Percentiles rank a stretch among this genome's conserved stretches.
Evolutionary conservation across 441 rosid genomes (phyloP).

Genomic region (Mallotus repandus): DNA sequence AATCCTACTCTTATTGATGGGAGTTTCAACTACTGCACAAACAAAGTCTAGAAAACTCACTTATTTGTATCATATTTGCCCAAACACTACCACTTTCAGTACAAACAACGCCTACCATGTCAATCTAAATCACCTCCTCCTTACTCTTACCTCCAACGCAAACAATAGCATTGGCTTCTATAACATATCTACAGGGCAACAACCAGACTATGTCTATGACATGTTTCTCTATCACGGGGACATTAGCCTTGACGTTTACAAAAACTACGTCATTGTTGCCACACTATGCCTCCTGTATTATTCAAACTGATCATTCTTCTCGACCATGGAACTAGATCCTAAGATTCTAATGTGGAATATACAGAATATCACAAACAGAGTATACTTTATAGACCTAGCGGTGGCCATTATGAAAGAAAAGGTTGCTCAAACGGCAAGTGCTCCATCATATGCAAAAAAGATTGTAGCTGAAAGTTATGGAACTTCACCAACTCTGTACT

Average conservation of each 20-base stretch:
- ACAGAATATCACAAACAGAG: conserved; percentile 17
- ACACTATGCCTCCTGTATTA: conserved; percentile 35
- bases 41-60: neutral
- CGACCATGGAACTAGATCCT: neutral
- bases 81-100: conserved; percentile 18
- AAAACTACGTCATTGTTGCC: too few species aligned
- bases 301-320: conserved; percentile 26
- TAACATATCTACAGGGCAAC: neutral
- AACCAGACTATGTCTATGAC: too few species aligned
- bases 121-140: conserved; percentile 23
- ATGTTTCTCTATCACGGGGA: too few species aligned
- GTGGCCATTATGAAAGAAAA: neutral
- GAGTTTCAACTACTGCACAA: neutral
- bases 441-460: conserved; percentile 8
- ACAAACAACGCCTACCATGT: conserved; percentile 18
- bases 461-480: conserved; percentile 7
- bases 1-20: neutral
- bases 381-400: neutral
- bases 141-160: conserved; percentile 21
- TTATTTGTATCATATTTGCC: neutral
- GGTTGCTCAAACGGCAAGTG: neutral
- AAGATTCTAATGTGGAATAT: neutral
- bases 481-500: neutral
- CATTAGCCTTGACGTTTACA: too few species aligned
- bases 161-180: conserved; percentile 19